Evolutionary conservation across 306 rosid species (phyloP).

Genomic region (Carpinus fangiana): DNA sequence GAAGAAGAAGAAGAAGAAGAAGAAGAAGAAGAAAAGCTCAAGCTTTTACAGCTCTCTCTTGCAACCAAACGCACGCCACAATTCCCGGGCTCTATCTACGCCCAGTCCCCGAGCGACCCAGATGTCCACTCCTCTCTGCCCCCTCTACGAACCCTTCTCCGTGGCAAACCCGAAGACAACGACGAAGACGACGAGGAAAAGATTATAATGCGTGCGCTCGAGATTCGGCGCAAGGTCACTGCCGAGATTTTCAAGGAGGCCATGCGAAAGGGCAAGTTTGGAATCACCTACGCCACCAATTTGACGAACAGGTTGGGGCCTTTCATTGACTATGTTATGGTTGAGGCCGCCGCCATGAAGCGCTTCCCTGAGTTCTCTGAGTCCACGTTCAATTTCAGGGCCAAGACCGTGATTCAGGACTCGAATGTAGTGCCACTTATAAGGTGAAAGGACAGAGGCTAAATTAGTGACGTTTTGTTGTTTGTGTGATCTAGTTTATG

Average conservation of each 20-base stretch:
- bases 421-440: slow-evolving; percentile 76
- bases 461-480: not conserved
- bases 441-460: slow-evolving; percentile 40
- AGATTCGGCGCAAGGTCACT: slow-evolving; percentile 83
- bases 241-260: slow-evolving; percentile 73
- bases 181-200: slow-evolving; percentile 35
- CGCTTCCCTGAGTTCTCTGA: slow-evolving; percentile 58
- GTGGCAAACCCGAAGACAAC: not conserved
- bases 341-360: slow-evolving; percentile 82
- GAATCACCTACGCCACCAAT: slow-evolving; percentile 71
- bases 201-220: slow-evolving; percentile 74
- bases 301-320: slow-evolving; percentile 46
- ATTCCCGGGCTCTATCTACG: slow-evolving; percentile 87
- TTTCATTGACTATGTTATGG: slow-evolving; percentile 72
- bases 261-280: slow-evolving; percentile 77
- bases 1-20: slow-evolving; percentile 37
- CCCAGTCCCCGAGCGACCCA: slow-evolving; percentile 72
- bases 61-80: slow-evolving; percentile 81
- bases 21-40: slow-evolving; percentile 35
- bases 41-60: slow-evolving; percentile 75
- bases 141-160: slow-evolving; percentile 48
- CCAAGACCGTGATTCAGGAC: slow-evolving; percentile 69
- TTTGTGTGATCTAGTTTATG: not conserved
- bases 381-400: slow-evolving; percentile 74
- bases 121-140: slow-evolving; percentile 73